A percentile compares a stretch with the other conserved stretches of the same genome.
Conservation (phyloP, 164 flowering plant species). For the Houttuynia cordata region DNA sequence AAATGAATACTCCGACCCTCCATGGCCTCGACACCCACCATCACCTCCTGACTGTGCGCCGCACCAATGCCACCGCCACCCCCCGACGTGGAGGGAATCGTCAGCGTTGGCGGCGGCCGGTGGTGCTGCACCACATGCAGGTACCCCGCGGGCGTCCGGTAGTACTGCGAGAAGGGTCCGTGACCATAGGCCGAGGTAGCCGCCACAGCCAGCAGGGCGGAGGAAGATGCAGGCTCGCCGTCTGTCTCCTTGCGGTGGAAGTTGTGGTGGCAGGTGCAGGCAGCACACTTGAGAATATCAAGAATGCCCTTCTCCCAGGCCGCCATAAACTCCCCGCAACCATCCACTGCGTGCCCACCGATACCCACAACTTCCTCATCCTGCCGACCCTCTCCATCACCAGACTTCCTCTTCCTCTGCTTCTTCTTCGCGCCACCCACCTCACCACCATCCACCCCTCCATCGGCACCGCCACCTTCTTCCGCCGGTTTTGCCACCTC, state of each 20-base stretch:
- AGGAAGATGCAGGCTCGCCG: constrained; percentile 1
- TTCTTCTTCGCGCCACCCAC: constrained; percentile 8
- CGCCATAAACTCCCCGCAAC: constrained; percentile 4
- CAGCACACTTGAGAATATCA: constrained; percentile 60
- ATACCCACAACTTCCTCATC: constrained; percentile 6
- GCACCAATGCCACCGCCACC: constrained; percentile 31
- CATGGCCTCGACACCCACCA: no score
- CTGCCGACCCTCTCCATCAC: not conserved
- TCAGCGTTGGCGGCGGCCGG: constrained; percentile 19
- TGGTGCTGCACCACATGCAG: constrained; percentile 24
- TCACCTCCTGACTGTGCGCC: constrained; percentile 19
- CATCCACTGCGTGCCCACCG: constrained; percentile 20
- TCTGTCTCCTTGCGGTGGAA: constrained; percentile 56
- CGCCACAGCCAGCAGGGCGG: not conserved
- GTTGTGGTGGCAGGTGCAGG: constrained; percentile 68
- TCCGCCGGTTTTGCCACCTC: constrained; percentile 5
- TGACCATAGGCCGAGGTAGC: not conserved
- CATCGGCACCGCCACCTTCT: constrained; percentile 5
- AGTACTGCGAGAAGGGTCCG: constrained; percentile 20
- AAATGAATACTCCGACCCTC: no score
- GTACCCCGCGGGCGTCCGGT: constrained; percentile 35
- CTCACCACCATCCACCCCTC: constrained; percentile 1
- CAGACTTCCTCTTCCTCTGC: constrained; percentile 3
- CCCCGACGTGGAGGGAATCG: constrained; percentile 43
- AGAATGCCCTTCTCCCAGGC: constrained; percentile 5